Base-by-base conservation (phyloP, 2,329 filamentous ascomycete genomes). In the Pseudogymnoascus sp. region DNA sequence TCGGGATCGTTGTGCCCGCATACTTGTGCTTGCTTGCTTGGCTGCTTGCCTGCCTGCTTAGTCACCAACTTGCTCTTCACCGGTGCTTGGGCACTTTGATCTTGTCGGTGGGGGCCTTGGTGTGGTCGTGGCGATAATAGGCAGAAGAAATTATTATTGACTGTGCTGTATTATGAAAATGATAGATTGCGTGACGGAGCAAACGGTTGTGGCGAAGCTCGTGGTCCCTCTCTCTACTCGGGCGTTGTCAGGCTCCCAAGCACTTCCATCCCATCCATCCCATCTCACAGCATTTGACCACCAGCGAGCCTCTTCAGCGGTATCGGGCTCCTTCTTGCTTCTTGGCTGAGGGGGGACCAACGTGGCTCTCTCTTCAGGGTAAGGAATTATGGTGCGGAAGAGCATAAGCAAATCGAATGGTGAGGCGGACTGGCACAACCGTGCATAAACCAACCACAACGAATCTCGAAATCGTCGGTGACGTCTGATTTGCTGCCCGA, bases 401-500 rank as follows among this genome's bases (percentile, higher is more conserved):
- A n/a, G n/a, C 10, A 11, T 45, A 6, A 45, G 41, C 41, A 45
- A 45, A 45, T 45, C 41, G 41, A 60, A 60, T 31, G 51, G 51
- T 60, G 51, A 60, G 51, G 51, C 51, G 51, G 51, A 60, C 51
- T 45, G 31, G 51, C 31, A 36, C 23, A 60, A 31, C 51, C 31
- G 51, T 60, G 51, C 51, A 60, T 60, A 36, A 60, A 23, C 51
- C 51, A 60, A 60, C 51, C 51, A 60, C 31, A 31, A 31, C 31
- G 13, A 10, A 36, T 60, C 51, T 28, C 51, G 8, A 60, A 36
- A 16, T 19, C 51, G 23, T 31, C 51, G 4, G 51, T 60, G 51
- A 60, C 51, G 51, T 28, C 23, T 60, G 51, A 60, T 60, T 60
- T 60, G 51, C 31, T 60, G 51, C 51, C 51, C 51, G 23, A 60